Evolutionary conservation across 495 filamentous ascomycete species (phyloP), one percentile per base, ranked within the genome.

Genomic region (Penicillium waksmanii): DNA sequence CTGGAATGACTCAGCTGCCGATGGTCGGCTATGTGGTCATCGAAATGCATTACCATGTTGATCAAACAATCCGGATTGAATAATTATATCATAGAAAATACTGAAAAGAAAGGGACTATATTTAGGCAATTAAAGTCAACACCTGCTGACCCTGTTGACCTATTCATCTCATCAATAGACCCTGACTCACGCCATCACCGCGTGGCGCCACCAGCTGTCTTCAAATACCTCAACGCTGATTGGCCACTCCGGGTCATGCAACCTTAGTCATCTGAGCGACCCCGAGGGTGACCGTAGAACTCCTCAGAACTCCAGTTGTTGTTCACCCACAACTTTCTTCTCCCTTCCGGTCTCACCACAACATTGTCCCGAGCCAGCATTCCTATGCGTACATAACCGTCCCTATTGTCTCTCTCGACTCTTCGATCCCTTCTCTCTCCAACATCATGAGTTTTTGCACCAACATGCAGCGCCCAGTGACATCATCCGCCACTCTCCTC

Each of bases 401-500:
- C 43, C 51, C 48, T 57, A 49, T 33, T 48, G 53, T 9, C 18
- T 51, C 23, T 40, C 40, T 60, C 57, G 33, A 13, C 54, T 51
- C 53, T 60, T 51, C 51, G 12, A 62, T 57, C 42, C n/a, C 69
- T 62, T 58, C 57, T 57, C 36, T 42, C 68, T 61, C 66, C 42
- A 44, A 44, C 60, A 74, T 51, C 46, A 79, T 75, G 71, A 77
- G 70, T 61, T 65, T 75, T 61, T 72, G 61, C 69, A 69, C 64
- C 60, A 63, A 68, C 60, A 63, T 72, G 62, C 68, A 71, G 35
- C 70, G 62, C 21, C 64, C 77, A 47, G 77, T 84, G 76, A 81
- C 81, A 77, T 80, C 83, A 77, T 83, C 84, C 65, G 73, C 85
- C 61, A 74, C 76, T 47, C 59, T 86, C 54, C 74, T 85, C 64